A percentile compares a stretch with the other conserved stretches of the same genome.
These are phyloP conservation scores for Coemansia sp. DNA, from an alignment of 192 early-diverging fungal genomes.

Conservation along the genomic window DNA sequence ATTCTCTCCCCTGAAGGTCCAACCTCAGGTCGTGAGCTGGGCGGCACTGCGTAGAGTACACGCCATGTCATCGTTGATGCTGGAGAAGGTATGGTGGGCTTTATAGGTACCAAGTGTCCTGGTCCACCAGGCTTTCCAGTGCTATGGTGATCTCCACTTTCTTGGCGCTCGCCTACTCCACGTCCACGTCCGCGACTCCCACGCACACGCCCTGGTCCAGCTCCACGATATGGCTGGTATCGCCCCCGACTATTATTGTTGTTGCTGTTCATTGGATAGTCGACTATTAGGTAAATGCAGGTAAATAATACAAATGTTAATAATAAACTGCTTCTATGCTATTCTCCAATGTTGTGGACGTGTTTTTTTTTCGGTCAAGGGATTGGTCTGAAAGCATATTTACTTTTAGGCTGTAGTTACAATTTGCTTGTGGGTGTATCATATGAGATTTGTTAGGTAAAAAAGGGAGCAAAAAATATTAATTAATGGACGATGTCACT, in stretches of 20 bases:
- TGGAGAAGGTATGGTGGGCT: conserved; percentile 21
- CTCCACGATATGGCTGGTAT: conserved; percentile 17
- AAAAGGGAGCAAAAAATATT: not conserved
- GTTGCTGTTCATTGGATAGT: conserved; percentile 7
- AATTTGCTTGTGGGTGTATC: not conserved
- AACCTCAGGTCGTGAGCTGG: conserved; percentile 37
- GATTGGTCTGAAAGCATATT: not conserved
- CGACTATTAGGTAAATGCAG: too few relatives aligned
- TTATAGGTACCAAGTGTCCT: conserved; percentile 22
- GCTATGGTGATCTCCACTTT: not conserved
- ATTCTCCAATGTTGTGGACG: too few relatives aligned
- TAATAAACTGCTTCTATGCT: not conserved
- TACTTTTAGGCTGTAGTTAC: not conserved
- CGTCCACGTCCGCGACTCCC: conserved; percentile 7
- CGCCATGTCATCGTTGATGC: conserved; percentile 31
- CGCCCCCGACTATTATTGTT: conserved; percentile 15
- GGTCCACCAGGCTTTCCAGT: conserved; percentile 3
- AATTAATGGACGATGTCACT: conserved; percentile 2
- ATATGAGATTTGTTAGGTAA: not conserved
- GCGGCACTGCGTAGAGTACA: conserved; percentile 33
- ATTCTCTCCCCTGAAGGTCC: conserved; percentile 43
- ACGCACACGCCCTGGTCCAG: not conserved
- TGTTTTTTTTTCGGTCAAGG: too few relatives aligned
- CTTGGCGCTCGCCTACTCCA: conserved; percentile 1
- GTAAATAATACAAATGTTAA: too few relatives aligned